phyloP scores from a whole-genome alignment of 2,329 filamentous ascomycete genomes.

The Beauveria brongniartii region DNA sequence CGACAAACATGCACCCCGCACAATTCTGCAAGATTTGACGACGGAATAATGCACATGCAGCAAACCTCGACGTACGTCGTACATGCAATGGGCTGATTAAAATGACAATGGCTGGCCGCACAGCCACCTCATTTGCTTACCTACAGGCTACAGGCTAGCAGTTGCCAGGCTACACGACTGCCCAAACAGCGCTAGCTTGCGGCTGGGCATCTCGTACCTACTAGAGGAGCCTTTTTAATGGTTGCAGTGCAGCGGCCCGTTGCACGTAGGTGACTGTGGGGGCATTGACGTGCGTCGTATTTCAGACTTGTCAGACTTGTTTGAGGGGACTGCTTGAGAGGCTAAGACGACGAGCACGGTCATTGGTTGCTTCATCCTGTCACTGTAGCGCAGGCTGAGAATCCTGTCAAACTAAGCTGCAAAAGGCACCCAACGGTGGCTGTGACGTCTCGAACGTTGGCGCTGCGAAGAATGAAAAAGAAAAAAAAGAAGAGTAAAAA shows the following conservation, averaged over 20 bases:
- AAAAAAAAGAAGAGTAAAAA: neutral
- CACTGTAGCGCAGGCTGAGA: neutral
- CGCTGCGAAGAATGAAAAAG: neutral
- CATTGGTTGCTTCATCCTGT: constrained; percentile 2
- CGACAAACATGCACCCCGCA: neutral
- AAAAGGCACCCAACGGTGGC: neutral
- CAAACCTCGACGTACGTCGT: neutral
- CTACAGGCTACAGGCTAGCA: too few species aligned
- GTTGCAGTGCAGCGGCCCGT: too few species aligned
- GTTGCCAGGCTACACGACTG: too few species aligned
- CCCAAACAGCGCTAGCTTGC: neutral
- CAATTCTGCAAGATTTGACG: neutral
- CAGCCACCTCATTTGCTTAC: neutral
- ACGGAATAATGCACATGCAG: neutral
- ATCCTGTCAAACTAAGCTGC: neutral
- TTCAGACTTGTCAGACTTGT: neutral
- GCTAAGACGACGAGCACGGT: neutral
- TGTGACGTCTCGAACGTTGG: neutral
- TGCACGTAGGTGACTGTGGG: neutral
- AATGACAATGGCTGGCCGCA: neutral
- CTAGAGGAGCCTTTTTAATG: too few species aligned
- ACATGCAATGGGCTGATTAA: neutral
- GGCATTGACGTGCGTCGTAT: neutral
- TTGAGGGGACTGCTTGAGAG: neutral
- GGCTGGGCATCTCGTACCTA: neutral